Evolutionary conservation across 129 eudicot genomes (phyloP).

Genomic region (Flaveria linearis): DNA sequence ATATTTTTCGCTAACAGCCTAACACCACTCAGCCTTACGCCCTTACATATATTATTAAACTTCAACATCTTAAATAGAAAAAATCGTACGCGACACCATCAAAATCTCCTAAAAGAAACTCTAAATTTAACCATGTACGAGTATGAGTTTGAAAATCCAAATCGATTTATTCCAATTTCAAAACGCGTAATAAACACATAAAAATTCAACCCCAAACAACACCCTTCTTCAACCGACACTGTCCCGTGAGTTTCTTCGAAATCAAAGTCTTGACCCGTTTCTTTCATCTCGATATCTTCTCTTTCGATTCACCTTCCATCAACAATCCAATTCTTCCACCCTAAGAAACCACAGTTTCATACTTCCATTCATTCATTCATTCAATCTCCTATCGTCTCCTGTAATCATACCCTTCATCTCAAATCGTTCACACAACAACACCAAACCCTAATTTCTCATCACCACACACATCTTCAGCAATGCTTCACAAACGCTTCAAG

Average conservation of each 20-base stretch:
- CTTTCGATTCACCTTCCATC: constrained; percentile 11
- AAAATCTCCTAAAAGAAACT: no score
- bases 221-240: constrained; percentile 2
- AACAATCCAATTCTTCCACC: constrained; percentile 20
- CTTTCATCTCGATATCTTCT: constrained; percentile 14
- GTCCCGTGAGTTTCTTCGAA: constrained; percentile 10
- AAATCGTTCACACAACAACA: background rate
- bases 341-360: background rate
- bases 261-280: constrained; percentile 9
- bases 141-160: no score
- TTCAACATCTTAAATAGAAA: no score
- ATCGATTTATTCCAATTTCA: no score
- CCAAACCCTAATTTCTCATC: constrained; percentile 27
- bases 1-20: no score
- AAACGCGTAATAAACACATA: background rate
- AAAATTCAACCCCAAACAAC: background rate
- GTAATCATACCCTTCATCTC: background rate
- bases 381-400: background rate
- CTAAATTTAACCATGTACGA: no score
- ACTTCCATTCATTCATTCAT: background rate
- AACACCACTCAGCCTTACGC: no score
- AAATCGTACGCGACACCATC: no score
- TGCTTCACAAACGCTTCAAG: constrained; percentile 83
- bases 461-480: background rate
- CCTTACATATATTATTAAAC: no score